These are phyloP conservation scores for Ilyonectria mors-panacis DNA, from an alignment of 2,329 filamentous ascomycete genomes.

Conservation along the genomic window DNA sequence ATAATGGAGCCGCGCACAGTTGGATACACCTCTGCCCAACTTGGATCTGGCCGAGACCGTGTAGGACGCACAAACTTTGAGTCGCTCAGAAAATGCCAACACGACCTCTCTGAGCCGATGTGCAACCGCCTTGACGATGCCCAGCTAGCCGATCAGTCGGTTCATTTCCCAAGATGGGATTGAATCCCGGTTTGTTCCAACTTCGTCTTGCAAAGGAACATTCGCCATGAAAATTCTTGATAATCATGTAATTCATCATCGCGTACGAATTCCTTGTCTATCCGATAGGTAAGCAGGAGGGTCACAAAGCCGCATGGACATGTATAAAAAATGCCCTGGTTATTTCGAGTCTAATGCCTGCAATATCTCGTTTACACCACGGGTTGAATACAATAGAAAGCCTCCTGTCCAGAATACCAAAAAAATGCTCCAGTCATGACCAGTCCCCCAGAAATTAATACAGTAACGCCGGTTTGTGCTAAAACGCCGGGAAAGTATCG, in stretches of 20 bases:
- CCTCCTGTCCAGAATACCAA: conserved; percentile 4
- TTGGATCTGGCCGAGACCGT: conserved; percentile 1
- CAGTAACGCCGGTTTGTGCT: conserved; percentile 28
- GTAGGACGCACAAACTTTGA: background rate
- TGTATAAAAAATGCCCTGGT: background rate
- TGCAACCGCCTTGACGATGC: background rate
- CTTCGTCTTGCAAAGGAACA: background rate
- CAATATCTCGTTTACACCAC: conserved; percentile 8
- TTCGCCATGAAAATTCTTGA: background rate
- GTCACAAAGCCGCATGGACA: background rate
- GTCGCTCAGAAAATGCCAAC: background rate
- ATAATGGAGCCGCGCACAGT: conserved; percentile 5
- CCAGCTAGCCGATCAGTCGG: background rate
- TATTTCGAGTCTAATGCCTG: conserved; percentile 14
- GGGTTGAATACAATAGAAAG: background rate
- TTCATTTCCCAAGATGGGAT: background rate
- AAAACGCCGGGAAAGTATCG: conserved; percentile 17
- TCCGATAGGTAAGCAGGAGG: background rate
- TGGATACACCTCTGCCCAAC: conserved; percentile 7
- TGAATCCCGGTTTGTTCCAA: background rate
- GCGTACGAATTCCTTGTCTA: background rate
- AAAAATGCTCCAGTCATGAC: background rate
- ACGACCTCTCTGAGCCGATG: background rate
- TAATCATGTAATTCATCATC: background rate
- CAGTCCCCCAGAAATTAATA: conserved; percentile 7